Conservation (phyloP, 1,284 basidiomycete species). For the Cutaneotrichosporon sp. region DNA sequence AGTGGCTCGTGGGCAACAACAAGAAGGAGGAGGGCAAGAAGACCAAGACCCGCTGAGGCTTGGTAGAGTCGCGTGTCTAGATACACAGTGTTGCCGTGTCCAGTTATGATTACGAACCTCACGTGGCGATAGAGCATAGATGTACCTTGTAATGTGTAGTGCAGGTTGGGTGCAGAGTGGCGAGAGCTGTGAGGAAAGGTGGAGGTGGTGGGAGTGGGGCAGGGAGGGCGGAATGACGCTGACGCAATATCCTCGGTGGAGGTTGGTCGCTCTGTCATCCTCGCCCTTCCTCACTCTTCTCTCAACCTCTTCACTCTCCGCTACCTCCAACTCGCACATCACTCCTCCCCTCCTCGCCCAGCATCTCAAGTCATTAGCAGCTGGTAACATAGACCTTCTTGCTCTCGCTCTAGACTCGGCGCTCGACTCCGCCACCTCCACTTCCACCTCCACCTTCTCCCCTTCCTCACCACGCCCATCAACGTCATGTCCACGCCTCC, state of each 20-base stretch:
- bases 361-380: too few species aligned
- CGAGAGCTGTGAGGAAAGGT: too few species aligned
- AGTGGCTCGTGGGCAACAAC: constrained; percentile 35
- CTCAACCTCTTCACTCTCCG: neutral
- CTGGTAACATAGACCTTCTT: too few species aligned
- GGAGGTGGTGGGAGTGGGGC: too few species aligned
- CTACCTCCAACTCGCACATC: too few species aligned
- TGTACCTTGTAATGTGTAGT: neutral
- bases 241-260: neutral
- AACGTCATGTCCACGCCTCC: neutral
- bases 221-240: too few species aligned
- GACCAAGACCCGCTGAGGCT: neutral
- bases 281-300: neutral
- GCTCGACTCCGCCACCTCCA: neutral
- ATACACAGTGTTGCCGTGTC: neutral
- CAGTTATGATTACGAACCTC: neutral
- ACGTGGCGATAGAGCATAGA: neutral
- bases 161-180: neutral
- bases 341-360: neutral
- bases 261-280: neutral
- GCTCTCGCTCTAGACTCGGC: too few species aligned
- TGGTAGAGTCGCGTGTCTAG: neutral
- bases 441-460: neutral
- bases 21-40: neutral
- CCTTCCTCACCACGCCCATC: neutral